Evolutionary conservation across 805 yeast genomes (phyloP), one percentile per base, ranked within the genome.

Genomic region (Starmerella stigmatis): DNA sequence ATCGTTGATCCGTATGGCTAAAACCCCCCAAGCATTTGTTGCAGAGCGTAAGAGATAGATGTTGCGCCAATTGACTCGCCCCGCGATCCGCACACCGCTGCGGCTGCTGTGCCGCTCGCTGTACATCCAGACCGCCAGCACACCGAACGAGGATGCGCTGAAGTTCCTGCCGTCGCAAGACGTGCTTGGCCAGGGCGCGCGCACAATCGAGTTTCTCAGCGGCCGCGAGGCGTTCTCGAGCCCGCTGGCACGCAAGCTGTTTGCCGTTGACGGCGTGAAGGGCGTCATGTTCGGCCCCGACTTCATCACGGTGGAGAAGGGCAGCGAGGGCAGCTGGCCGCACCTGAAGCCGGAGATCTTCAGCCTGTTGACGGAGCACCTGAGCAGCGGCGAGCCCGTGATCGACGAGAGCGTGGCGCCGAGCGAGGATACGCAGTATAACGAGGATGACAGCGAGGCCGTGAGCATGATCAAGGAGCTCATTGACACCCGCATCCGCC

Each of bases 401-500:
- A 49, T 81, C 8, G 47, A 57, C 27, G 68, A 63, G 33, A 64
- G 60, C 20, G 52, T 59, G 3, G 64, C 65, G 36, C 61, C 57
- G 12, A 64, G 65, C 42, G 54, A 49, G 20, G 70, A 64, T 31
- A 67, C 71, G 3, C 68, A 68, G 33, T 75, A 72, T 5, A 62
- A 61, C 10, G 94, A 81, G 39, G 84, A 78, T 41, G 86, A 81
- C 47, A 71, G 74, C 44, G 97, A 89, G 64, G 75, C 86, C 2
- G 81, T 86, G 35, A 78, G 83, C 25, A 81, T 88, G 81, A 86
- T 92, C 58, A 83, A 86, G 56, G 97, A 92, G 60, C 71, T 92
- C 46, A 80, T 94, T 46, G 94, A 83, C 49, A 92, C 98, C 2
- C 78, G 96, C 60, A 88, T 92, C 42, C 79, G 96, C 59, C 99